Conservation (phyloP, 306 rosid genomes). For the Canavalia gladiata region DNA sequence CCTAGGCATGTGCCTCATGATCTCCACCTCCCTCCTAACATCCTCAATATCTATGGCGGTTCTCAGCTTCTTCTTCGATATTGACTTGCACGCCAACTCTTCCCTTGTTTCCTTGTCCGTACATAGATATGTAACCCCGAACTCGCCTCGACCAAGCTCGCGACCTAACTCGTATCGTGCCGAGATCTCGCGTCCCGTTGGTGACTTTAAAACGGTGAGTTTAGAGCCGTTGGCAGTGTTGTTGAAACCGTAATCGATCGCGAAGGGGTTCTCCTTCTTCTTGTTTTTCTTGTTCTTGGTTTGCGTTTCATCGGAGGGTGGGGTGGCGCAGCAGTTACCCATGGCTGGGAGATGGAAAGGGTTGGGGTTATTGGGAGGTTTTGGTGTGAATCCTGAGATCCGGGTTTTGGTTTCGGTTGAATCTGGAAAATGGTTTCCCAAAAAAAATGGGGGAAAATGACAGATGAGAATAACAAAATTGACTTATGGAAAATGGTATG, state of each 20-base stretch:
- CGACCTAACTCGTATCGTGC: conserved; percentile 72
- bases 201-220: conserved; percentile 69
- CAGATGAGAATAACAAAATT: not conserved
- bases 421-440: no score
- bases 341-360: conserved; percentile 33
- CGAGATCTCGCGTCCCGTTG: conserved; percentile 83
- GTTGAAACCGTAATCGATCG: conserved; percentile 53
- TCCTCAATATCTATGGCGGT: conserved; percentile 85
- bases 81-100: conserved; percentile 81
- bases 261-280: conserved; percentile 73
- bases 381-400: not conserved
- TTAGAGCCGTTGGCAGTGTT: conserved; percentile 18
- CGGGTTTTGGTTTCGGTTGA: not conserved
- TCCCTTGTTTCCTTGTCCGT: conserved; percentile 68
- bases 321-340: conserved; percentile 87
- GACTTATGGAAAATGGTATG: conserved; percentile 21
- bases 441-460: no score
- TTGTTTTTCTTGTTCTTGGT: conserved; percentile 53
- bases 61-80: conserved; percentile 89
- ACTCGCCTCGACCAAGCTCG: conserved; percentile 96
- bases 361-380: not conserved
- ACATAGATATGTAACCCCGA: conserved; percentile 88
- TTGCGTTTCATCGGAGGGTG: conserved; percentile 50
- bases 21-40: conserved; percentile 94
- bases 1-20: conserved; percentile 76